Percentiles rank a stretch among this genome's conserved stretches.
Evolutionary conservation across 768 basidiomycete species (phyloP).

Genomic region (Boletus tylopilopsis): DNA sequence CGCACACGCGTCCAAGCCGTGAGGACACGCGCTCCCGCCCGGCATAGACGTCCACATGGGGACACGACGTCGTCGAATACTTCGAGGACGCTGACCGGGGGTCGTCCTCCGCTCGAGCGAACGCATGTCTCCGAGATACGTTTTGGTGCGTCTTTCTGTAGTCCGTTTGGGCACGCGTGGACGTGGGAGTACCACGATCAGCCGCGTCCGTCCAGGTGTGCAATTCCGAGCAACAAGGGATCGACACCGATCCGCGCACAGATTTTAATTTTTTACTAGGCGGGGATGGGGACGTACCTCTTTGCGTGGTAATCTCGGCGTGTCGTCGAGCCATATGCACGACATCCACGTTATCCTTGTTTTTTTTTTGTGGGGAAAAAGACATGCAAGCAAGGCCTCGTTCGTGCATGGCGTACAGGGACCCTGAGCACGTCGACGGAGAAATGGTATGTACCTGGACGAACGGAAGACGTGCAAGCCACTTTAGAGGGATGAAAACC

Average conservation of each 20-base stretch:
- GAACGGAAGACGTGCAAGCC: constrained; percentile 21
- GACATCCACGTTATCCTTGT: background rate
- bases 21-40: constrained; percentile 18
- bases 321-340: background rate
- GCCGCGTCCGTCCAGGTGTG: constrained; percentile 26
- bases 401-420: constrained; percentile 10
- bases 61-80: constrained; percentile 21
- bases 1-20: constrained; percentile 5
- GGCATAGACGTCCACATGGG: constrained; percentile 24
- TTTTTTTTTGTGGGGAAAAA: too few species aligned
- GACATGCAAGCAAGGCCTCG: constrained; percentile 17
- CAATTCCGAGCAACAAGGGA: constrained; percentile 21
- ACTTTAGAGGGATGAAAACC: constrained; percentile 24
- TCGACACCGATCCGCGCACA: constrained; percentile 21
- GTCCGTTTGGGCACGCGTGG: background rate
- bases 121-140: too few species aligned
- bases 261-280: constrained; percentile 18
- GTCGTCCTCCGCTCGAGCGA: constrained; percentile 17
- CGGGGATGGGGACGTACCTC: constrained; percentile 17
- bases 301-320: constrained; percentile 18
- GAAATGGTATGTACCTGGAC: constrained; percentile 19
- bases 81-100: constrained; percentile 16
- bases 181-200: constrained; percentile 25
- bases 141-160: too few species aligned
- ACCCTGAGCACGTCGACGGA: constrained; percentile 20